Percentiles rank a stretch among this genome's conserved stretches.
Conservation (phyloP, 441 rosid genomes). For the Arabidopsis hybrid region DNA sequence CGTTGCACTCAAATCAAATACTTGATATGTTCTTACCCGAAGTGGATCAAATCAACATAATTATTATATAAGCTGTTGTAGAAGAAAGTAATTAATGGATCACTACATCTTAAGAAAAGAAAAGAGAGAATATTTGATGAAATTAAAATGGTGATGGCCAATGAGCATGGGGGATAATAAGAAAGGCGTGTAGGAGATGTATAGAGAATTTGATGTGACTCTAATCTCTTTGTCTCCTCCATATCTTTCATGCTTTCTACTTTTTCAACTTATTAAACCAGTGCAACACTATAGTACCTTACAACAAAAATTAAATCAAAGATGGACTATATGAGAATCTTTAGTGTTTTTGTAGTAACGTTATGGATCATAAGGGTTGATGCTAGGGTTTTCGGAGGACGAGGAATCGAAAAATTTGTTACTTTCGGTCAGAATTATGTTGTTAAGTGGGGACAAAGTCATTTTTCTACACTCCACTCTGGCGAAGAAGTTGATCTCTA, state of each 20-base stretch:
- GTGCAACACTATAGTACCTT: conserved; percentile 23
- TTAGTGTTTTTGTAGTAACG: conserved; percentile 25
- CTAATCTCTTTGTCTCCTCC: conserved; percentile 41
- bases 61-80: not conserved
- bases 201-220: conserved; percentile 30
- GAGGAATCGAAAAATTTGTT: conserved; percentile 13
- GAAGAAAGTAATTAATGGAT: conserved; percentile 4
- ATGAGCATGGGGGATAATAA: conserved; percentile 41
- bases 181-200: conserved; percentile 51
- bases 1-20: not conserved
- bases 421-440: conserved; percentile 56
- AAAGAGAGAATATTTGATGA: conserved; percentile 6
- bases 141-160: conserved; percentile 22
- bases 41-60: not conserved
- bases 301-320: not conserved
- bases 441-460: conserved; percentile 65
- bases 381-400: conserved; percentile 21
- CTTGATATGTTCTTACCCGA: not conserved
- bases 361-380: conserved; percentile 34
- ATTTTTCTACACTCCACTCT: conserved; percentile 40
- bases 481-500: conserved; percentile 56
- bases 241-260: conserved; percentile 27
- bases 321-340: conserved; percentile 15
- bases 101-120: conserved; percentile 7
- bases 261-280: conserved; percentile 29